Evolutionary conservation across 257 asterid species (phyloP).

Genomic region (Marsdenia floribunda): DNA sequence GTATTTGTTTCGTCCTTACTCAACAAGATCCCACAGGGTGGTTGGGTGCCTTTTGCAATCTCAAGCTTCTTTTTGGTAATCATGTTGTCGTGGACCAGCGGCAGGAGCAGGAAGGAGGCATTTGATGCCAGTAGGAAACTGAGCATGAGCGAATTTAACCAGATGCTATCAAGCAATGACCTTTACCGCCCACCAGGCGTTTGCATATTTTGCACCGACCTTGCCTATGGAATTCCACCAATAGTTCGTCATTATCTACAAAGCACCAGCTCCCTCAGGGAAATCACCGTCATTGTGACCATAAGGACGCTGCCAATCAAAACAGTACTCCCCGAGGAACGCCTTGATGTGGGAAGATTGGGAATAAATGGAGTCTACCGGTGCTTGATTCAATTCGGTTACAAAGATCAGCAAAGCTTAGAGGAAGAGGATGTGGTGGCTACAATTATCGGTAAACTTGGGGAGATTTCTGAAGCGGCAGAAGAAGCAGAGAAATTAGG

Average conservation of each 20-base stretch:
- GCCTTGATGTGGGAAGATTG: constrained; percentile 15
- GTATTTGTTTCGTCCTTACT: constrained; percentile 46
- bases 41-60: constrained; percentile 64
- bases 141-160: constrained; percentile 13
- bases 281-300: constrained; percentile 15
- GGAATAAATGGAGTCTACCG: constrained; percentile 17
- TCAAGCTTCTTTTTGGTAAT: constrained; percentile 38
- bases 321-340: constrained; percentile 20
- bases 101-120: constrained; percentile 21
- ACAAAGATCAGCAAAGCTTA: constrained; percentile 12
- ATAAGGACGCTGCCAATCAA: constrained; percentile 23
- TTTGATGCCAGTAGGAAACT: constrained; percentile 20
- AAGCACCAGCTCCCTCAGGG: constrained; percentile 15
- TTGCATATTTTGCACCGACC: constrained; percentile 24
- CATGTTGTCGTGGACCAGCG: constrained; percentile 46
- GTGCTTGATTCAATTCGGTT: constrained; percentile 20
- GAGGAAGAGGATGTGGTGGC: constrained; percentile 5
- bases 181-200: constrained; percentile 17
- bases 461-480: neutral
- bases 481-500: constrained; percentile 4
- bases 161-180: constrained; percentile 7
- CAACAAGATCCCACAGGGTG: constrained; percentile 61
- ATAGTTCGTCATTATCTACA: constrained; percentile 18
- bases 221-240: constrained; percentile 21
- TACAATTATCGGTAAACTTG: neutral